phyloP scores from a whole-genome alignment of 352 stramenopile species.

The Pythium periplocum region DNA sequence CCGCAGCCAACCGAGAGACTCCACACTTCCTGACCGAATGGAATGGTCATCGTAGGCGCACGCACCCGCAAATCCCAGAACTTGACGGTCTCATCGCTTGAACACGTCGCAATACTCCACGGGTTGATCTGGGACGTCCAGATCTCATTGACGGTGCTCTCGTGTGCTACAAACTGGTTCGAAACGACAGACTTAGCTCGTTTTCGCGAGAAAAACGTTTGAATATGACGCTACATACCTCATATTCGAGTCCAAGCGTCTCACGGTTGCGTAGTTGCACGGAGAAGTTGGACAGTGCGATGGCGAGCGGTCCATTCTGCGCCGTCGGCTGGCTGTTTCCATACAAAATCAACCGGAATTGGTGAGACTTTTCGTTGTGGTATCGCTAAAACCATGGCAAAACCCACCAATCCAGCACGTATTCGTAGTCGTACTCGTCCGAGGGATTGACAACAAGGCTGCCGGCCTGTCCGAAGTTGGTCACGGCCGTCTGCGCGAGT shows the following conservation, averaged over 20 bases:
- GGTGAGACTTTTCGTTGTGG: too few relatives aligned
- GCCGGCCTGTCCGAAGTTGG: conserved; percentile 43
- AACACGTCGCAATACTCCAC: conserved; percentile 74
- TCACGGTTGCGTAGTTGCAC: conserved; percentile 69
- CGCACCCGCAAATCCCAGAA: conserved; percentile 74
- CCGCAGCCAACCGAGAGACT: conserved; percentile 69
- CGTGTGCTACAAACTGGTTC: conserved; percentile 61
- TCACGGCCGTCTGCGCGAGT: conserved; percentile 62
- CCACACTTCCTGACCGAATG: conserved; percentile 70
- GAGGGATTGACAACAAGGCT: conserved; percentile 31
- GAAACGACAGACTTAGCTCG: background rate
- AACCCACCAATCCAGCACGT: conserved; percentile 67
- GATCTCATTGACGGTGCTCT: conserved; percentile 77
- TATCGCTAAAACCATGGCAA: too few relatives aligned
- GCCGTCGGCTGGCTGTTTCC: conserved; percentile 50
- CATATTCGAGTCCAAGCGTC: conserved; percentile 51
- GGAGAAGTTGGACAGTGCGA: conserved; percentile 63
- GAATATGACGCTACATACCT: conserved; percentile 22
- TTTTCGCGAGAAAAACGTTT: too few relatives aligned
- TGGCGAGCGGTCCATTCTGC: conserved; percentile 43
- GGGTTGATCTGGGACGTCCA: conserved; percentile 61
- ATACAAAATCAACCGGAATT: too few relatives aligned
- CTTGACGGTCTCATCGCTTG: conserved; percentile 81
- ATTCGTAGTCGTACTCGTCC: conserved; percentile 83
- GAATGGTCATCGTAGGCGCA: conserved; percentile 53